Base-by-base conservation (phyloP, 768 basidiomycete genomes). In the Macrolepiota dolichaula region DNA sequence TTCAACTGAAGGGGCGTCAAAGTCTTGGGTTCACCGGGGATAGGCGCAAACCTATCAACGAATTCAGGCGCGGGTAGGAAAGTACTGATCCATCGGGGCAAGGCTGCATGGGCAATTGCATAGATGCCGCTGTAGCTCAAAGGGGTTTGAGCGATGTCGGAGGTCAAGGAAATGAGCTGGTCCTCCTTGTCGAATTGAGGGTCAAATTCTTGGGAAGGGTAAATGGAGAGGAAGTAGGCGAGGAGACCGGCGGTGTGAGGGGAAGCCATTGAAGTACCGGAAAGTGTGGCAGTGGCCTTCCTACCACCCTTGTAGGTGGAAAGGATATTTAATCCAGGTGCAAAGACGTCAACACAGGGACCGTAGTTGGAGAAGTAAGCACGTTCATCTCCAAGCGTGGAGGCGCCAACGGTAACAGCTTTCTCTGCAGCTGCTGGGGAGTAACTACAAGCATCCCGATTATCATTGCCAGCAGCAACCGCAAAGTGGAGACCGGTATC, bases 311-410 rank as follows among this genome's bases (percentile, higher is more conserved):
- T 93, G 79, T 86, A 97, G 57, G 92, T 96, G 38, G 92, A 96
- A 2, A 90, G 78, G 71, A 98, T 96, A 80, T 94, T 94, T 63
- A 96, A 77, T 62, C 91, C 93, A 54, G 96, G 96, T 35, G 85
- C 96, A 67, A 97, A 96, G 64, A 98, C 82, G 67, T 98, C 93
- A 55, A 98, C 95, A 70, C 96, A 98, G 56, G 77, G 65, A 22
- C 96, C 97, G 67, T 78, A 81, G 84, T 99, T 99, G 70, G 94
- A 96, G 82, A 97, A 94, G 76, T 91, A 91, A 4, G 92, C 92
- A 49, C 92, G 87, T 63, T 88, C 86, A 64, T 94, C 92, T 47
- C 74, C 80, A 24, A 94, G 79, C 1, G 92, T 93, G 2, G 89
- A 90, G 32, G 97, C 97, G 66, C 91, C 97, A 57, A 98, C 97